Percentiles rank a stretch among this genome's conserved stretches.
Conservation (phyloP, 2,329 filamentous ascomycete species). For the Periglandula ipomoeae region DNA sequence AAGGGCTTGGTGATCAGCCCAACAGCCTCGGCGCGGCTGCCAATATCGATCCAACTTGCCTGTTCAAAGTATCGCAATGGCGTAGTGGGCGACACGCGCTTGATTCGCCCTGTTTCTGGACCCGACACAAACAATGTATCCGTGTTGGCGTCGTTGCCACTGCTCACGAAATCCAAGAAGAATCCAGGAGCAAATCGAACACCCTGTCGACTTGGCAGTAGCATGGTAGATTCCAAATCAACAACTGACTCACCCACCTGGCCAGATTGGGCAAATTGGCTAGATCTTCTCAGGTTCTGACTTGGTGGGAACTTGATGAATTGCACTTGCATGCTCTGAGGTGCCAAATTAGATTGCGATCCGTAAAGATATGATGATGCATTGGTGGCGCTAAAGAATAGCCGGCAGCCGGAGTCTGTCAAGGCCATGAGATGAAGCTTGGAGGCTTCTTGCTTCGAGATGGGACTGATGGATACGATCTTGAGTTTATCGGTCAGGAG, state of each 20-base stretch:
- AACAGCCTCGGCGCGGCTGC: constrained; percentile 65
- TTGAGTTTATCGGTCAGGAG: constrained; percentile 60
- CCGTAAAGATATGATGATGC: constrained; percentile 58
- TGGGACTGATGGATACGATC: constrained; percentile 79
- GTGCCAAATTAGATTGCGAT: constrained; percentile 53
- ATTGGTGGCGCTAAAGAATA: constrained; percentile 86
- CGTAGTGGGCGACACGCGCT: constrained; percentile 43
- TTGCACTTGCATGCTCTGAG: constrained; percentile 95
- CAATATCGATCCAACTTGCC: constrained; percentile 69
- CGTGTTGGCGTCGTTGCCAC: constrained; percentile 47
- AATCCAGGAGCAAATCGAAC: constrained; percentile 74
- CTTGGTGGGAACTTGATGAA: constrained; percentile 88
- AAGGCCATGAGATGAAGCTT: constrained; percentile 85
- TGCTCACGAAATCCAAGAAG: constrained; percentile 75
- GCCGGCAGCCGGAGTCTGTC: constrained; percentile 80
- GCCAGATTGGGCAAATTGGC: constrained; percentile 13
- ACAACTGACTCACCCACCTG: constrained; percentile 28
- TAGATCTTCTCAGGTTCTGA: constrained; percentile 19
- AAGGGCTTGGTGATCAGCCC: constrained; percentile 68
- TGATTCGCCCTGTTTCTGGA: constrained; percentile 81
- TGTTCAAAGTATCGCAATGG: constrained; percentile 64
- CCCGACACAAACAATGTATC: constrained; percentile 76
- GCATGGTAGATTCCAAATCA: constrained; percentile 39
- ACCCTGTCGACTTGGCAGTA: constrained; percentile 41
- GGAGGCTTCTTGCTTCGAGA: constrained; percentile 67